Base-by-base conservation (phyloP, 75 land plant species). In the Chamaecyparis obtusa region DNA sequence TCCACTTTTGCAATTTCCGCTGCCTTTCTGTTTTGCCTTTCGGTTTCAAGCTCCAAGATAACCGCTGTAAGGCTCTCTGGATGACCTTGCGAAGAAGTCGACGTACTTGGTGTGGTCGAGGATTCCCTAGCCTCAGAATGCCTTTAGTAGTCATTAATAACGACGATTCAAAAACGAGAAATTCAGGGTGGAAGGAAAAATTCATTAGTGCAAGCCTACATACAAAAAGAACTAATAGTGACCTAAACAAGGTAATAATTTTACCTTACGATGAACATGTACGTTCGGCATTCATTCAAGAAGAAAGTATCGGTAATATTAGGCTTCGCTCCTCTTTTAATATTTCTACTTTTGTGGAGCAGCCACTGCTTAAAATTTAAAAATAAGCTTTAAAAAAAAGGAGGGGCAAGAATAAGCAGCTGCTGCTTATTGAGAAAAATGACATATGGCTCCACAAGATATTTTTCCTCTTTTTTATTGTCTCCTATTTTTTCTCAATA, bases 41-140 rank as follows among this genome's bases (percentile, higher is more conserved):
- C 94, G 36, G 90, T 87, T 71, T 97, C 95, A 64, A 94, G 94
- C 91, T 97, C 96, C 46, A 91, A 87, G 0, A 91, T 84, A 41
- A 89, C 41, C 55, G 89, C 85, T 27, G 86, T 90, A 49, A 89
- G 86, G 86, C 87, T 86, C 80, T 89, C 93, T 32, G 84, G 54
- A 37, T 92, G 77, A 9, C 88, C 60, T 19, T 85, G 69, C 0
- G 90, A 77, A 3, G 21, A 56, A 16, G 32, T 89, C 44, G 14
- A 41, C 35, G 19, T 24, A 39, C 17, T 3, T 43, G 21, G 48
- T 69, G 83, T 90, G 78, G 54, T 48, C 48, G 85, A 82, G 35
- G 79, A 84, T 80, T 92, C 90, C 14, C 76, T 51, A 46, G 6
- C 48, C 8, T 46, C 48, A 46, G 48, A 46, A 46, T 46, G 0